phyloP scores from a whole-genome alignment of 805 yeast species.

The Groenewaldozyma salmanticensis region DNA sequence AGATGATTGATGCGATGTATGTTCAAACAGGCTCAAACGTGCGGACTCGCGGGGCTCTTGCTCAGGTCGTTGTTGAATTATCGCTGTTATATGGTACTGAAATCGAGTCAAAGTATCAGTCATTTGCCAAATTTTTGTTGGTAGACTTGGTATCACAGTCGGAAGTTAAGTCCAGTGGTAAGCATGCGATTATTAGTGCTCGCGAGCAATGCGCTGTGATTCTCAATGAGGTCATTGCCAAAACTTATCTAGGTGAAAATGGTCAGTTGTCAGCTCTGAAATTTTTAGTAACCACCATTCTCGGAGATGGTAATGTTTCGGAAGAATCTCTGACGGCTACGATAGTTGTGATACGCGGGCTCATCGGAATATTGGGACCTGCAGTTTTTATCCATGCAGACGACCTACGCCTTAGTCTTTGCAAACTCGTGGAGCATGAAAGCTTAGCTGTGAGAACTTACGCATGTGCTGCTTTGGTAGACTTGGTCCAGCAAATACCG shows the following conservation, averaged over 20 bases:
- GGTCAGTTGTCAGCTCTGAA: conserved; percentile 21
- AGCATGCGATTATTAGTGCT: conserved; percentile 15
- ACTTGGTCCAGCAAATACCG: conserved; percentile 17
- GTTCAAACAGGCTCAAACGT: conserved; percentile 12
- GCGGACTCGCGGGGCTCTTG: conserved; percentile 19
- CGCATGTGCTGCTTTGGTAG: conserved; percentile 10
- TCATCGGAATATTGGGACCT: conserved; percentile 22
- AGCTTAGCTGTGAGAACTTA: conserved; percentile 12
- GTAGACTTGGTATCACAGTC: conserved; percentile 13
- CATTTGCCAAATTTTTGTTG: conserved; percentile 16
- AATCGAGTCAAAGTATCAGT: conserved; percentile 17
- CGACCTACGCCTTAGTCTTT: conserved; percentile 7
- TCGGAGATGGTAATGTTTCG: conserved; percentile 17
- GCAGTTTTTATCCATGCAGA: conserved; percentile 19
- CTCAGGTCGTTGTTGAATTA: conserved; percentile 17
- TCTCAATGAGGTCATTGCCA: conserved; percentile 20
- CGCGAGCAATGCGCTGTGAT: conserved; percentile 19
- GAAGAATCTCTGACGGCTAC: conserved; percentile 16
- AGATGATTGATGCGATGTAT: conserved; percentile 15
- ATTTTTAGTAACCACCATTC: conserved; percentile 15
- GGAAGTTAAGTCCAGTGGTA: conserved; percentile 6
- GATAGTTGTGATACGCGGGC: conserved; percentile 13
- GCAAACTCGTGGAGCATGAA: conserved; percentile 11
- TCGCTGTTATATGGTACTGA: conserved; percentile 12
- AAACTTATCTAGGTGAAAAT: conserved; percentile 22